Conservation (phyloP, 129 eudicot species). For the Deinandra increscens region DNA sequence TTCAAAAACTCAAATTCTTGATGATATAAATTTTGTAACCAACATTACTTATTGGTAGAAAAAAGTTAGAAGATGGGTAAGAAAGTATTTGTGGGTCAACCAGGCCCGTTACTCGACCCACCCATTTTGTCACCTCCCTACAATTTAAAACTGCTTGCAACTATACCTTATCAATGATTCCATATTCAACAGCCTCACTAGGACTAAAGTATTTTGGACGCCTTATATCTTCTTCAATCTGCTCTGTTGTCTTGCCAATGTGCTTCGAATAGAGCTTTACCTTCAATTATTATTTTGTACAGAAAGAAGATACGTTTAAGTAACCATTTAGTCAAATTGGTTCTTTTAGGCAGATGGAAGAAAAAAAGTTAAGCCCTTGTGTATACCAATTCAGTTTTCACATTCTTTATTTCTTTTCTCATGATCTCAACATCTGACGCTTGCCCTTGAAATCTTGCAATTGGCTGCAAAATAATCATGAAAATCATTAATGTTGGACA, state of each 20-base stretch:
- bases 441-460: constrained; percentile 82
- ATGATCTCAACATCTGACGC: constrained; percentile 78
- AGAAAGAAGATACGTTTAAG: neutral
- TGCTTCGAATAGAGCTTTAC: constrained; percentile 65
- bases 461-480: constrained; percentile 64
- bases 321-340: neutral
- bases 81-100: neutral
- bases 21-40: neutral
- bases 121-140: neutral
- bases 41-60: neutral
- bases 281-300: constrained; percentile 35
- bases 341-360: neutral
- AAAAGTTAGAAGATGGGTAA: neutral
- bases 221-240: constrained; percentile 87
- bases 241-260: constrained; percentile 65
- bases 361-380: neutral
- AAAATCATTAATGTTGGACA: neutral
- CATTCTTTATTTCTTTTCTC: constrained; percentile 63
- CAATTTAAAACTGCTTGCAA: neutral
- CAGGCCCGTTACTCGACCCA: neutral
- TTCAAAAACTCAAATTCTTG: too few species aligned
- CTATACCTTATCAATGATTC: constrained; percentile 90
- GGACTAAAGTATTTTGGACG: constrained; percentile 96
- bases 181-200: constrained; percentile 96
- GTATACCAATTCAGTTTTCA: constrained; percentile 51